Conservation (phyloP, 805 yeast genomes). For the Clavispora fructus region DNA sequence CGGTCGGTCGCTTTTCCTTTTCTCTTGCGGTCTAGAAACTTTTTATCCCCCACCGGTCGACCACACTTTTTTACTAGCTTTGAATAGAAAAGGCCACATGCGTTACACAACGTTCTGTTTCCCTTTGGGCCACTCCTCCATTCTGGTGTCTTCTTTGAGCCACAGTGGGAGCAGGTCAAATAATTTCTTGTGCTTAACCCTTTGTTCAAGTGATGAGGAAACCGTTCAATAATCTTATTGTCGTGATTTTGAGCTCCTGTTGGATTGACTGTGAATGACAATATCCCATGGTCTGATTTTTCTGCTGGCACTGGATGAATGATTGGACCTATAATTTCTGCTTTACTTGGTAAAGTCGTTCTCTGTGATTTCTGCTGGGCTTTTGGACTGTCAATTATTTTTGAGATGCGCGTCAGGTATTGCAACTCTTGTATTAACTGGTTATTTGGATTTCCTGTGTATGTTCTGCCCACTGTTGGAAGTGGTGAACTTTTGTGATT, state of each 20-base stretch:
- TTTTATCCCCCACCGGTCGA: background rate
- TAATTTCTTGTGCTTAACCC: constrained; percentile 1
- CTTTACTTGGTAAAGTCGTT: background rate
- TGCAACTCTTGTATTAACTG: background rate
- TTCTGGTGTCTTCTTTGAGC: constrained; percentile 15
- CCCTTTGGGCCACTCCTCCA: constrained; percentile 19
- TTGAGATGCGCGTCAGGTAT: background rate
- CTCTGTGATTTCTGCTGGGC: background rate
- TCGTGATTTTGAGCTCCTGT: background rate
- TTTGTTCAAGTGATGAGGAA: constrained; percentile 3
- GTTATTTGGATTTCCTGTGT: background rate
- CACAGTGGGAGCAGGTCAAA: constrained; percentile 14
- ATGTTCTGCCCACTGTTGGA: background rate
- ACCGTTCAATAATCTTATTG: background rate
- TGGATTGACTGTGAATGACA: constrained; percentile 5
- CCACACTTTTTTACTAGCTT: constrained; percentile 11
- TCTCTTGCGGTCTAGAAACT: constrained; percentile 1
- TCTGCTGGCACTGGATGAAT: background rate
- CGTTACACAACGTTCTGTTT: constrained; percentile 15
- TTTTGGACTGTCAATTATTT: too few species aligned
- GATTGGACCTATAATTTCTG: background rate
- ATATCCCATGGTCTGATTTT: background rate
- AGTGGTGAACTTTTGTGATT: background rate
- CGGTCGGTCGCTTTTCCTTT: background rate
- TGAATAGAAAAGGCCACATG: constrained; percentile 17